A percentile compares a stretch with the other conserved stretches of the same genome.
Evolutionary conservation across 441 rosid species (phyloP).

Genomic region (Gossypium schwendimanii): DNA sequence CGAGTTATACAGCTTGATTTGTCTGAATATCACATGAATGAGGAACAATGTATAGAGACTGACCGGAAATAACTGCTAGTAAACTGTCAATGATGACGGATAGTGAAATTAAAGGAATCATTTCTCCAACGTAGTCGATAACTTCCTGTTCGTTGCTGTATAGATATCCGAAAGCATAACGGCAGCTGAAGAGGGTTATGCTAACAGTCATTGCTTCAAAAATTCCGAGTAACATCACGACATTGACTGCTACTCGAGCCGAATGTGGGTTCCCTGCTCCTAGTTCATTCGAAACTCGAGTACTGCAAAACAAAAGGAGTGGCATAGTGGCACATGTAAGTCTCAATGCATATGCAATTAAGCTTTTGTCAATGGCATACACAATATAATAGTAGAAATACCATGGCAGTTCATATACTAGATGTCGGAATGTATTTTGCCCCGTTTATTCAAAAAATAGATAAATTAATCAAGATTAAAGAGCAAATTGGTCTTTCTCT

Average conservation of each 20-base stretch:
- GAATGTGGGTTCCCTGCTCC: slow-evolving; percentile 38
- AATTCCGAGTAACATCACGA: slow-evolving; percentile 18
- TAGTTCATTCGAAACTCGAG: slow-evolving; percentile 46
- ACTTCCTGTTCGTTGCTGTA: slow-evolving; percentile 31
- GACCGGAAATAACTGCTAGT: slow-evolving; percentile 45
- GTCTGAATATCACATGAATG: neutral
- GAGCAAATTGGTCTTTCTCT: too few relatives aligned
- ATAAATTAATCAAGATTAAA: too few relatives aligned
- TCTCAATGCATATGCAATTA: neutral
- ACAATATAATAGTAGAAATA: too few relatives aligned
- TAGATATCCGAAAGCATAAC: slow-evolving; percentile 33
- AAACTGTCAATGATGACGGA: slow-evolving; percentile 34
- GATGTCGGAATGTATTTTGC: too few relatives aligned
- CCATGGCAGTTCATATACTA: too few relatives aligned
- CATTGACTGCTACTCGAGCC: slow-evolving; percentile 33
- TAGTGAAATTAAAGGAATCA: slow-evolving; percentile 39
- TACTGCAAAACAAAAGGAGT: slow-evolving; percentile 17
- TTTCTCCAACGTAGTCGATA: slow-evolving; percentile 25
- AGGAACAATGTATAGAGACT: neutral
- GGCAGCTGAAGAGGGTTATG: slow-evolving; percentile 21
- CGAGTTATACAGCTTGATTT: neutral
- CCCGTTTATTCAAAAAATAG: too few relatives aligned
- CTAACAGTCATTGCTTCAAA: slow-evolving; percentile 26
- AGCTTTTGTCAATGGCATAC: neutral
- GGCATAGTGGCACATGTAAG: neutral